Evolutionary conservation across 257 asterid species (phyloP).

Genomic region (Solanum dulcamara): DNA sequence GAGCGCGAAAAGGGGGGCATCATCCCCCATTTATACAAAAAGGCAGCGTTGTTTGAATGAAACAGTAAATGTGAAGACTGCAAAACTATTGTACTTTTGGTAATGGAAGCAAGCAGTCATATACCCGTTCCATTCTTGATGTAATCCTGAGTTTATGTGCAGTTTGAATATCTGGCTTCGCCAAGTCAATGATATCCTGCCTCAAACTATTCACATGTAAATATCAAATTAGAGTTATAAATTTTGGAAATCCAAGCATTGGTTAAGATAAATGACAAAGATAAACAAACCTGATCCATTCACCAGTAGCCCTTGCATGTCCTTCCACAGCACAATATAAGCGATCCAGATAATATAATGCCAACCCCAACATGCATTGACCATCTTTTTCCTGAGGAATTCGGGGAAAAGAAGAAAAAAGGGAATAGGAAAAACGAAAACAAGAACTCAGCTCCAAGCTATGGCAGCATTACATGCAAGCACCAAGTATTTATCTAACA

Average conservation of each 20-base stretch:
- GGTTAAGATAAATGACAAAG: background rate
- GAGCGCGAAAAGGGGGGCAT: background rate
- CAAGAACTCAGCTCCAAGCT: background rate
- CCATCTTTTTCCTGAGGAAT: conserved; percentile 69
- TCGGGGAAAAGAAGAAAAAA: background rate
- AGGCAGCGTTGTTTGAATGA: background rate
- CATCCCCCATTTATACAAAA: background rate
- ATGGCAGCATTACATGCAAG: background rate
- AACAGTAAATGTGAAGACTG: background rate
- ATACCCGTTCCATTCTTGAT: conserved; percentile 65
- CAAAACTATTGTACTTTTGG: conserved; percentile 25
- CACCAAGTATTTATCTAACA: background rate
- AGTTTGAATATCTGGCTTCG: conserved; percentile 55
- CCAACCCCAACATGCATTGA: conserved; percentile 71
- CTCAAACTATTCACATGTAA: conserved; percentile 46
- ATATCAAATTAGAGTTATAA: background rate
- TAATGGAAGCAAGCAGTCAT: conserved; percentile 89
- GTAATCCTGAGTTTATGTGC: conserved; percentile 44
- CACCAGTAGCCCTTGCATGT: conserved; percentile 82
- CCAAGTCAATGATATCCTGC: conserved; percentile 72
- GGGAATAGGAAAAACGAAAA: background rate
- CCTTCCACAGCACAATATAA: conserved; percentile 65
- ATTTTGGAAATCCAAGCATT: background rate
- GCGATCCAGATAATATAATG: conserved; percentile 71
- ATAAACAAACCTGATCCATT: conserved; percentile 74